Base-by-base conservation (phyloP, 805 yeast species). In the Maudiozyma saulgeensis region DNA sequence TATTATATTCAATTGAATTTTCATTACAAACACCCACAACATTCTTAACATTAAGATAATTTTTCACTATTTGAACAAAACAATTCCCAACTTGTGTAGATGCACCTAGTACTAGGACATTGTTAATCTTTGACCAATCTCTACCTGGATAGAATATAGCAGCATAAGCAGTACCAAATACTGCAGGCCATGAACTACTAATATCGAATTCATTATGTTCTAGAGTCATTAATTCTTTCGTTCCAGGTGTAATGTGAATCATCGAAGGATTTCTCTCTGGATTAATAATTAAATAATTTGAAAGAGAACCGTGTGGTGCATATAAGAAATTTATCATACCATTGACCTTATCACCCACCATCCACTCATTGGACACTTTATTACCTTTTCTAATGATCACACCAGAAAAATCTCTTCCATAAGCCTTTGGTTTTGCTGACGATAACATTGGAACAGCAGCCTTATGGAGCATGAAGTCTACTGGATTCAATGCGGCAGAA, bases 31-130 rank as follows among this genome's bases (percentile, higher is more conserved):
- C 72, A 21, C 78, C 80, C 5, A 78, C 81, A 21, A 87, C 76
- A 12, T 73, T 72, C 23, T 67, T 66, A 8, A 79, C 78, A 2
- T 71, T 65, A 49, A 70, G 69, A 45, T 66, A 61, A 40, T 73
- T 62, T 61, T 77, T 81, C 9, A 82, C 78, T 40, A 84, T 62
- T 61, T 81, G 87, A 34, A 79, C 68, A 4, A 75, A 70, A 51
- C 70, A 73, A 28, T 73, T 61, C 21, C 90, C 89, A 15, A 83
- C 89, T 12, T 82, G 67, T 1, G 95, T 80, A 8, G 84, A 81
- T 21, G 84, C 91, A 37, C 96, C 96, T 43, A 84, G 68, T 19
- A 87, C 73, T 45, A 85, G 69, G 5, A 84, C 77, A 50, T 72
- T 75, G 5, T 78, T 68, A 15, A 68, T 65, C 9, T 70, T 69